Percentiles rank a stretch among this genome's conserved stretches.
Conservation (phyloP, 108 stramenopile species). For the Cyclotella baltica region DNA sequence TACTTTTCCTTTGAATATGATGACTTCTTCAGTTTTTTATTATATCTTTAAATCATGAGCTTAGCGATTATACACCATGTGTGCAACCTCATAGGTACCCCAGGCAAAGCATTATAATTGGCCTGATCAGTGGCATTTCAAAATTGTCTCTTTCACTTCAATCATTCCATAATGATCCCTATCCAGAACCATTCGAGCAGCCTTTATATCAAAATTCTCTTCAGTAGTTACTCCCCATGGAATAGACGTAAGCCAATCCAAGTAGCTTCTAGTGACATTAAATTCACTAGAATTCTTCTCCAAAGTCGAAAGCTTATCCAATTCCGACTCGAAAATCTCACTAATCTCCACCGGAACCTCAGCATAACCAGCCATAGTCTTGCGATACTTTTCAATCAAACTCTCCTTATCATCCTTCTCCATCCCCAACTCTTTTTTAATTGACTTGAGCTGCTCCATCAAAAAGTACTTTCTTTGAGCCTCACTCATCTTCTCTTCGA, state of each 20-base stretch:
- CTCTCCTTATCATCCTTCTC: conserved; percentile 98
- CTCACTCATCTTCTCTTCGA: conserved; percentile 96
- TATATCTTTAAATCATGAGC: too few relatives aligned
- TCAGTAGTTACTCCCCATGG: conserved; percentile 91
- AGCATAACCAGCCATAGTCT: conserved; percentile 74
- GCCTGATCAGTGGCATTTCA: too few relatives aligned
- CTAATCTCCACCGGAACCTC: conserved; percentile 77
- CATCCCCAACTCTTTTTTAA: conserved; percentile 99
- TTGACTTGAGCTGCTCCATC: conserved; percentile 97
- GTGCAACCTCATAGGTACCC: too few relatives aligned
- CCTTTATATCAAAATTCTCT: conserved; percentile 90
- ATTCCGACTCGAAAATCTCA: conserved; percentile 86
- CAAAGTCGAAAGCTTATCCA: conserved; percentile 90
- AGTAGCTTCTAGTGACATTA: conserved; percentile 93
- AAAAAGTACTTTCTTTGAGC: conserved; percentile 95
- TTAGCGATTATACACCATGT: too few relatives aligned
- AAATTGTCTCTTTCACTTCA: conserved; percentile 96
- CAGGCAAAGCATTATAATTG: too few relatives aligned
- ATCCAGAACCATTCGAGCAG: conserved; percentile 81
- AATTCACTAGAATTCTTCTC: conserved; percentile 98
- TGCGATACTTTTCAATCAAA: conserved; percentile 89
- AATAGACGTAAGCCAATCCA: conserved; percentile 96
- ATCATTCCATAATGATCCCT: conserved; percentile 97
- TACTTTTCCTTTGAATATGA: too few relatives aligned
- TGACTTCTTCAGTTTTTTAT: too few relatives aligned